Percentiles rank a stretch among this genome's conserved stretches.
phyloP scores from a whole-genome alignment of 805 yeast species.

The Torulaspora quercuum region DNA sequence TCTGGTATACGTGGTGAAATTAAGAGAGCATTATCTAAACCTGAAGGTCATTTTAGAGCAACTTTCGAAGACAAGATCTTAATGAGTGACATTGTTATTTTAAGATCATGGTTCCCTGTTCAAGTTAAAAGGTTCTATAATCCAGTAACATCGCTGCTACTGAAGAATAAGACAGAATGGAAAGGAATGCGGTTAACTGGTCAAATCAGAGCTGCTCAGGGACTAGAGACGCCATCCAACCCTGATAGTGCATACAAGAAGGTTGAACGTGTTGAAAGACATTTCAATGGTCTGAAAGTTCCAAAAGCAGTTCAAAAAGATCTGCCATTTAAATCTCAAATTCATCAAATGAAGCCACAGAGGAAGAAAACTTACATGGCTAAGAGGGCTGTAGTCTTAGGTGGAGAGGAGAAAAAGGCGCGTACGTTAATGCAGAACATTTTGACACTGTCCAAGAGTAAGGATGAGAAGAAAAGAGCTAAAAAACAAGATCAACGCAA shows the following conservation, averaged over 20 bases:
- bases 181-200: slow-evolving; percentile 96
- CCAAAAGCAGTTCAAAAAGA: slow-evolving; percentile 73
- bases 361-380: slow-evolving; percentile 74
- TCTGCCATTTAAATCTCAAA: slow-evolving; percentile 90
- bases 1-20: slow-evolving; percentile 98
- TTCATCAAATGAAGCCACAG: slow-evolving; percentile 83
- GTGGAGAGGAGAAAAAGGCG: slow-evolving; percentile 91
- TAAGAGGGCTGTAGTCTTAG: slow-evolving; percentile 90
- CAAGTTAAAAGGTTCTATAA: slow-evolving; percentile 86
- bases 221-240: slow-evolving; percentile 58
- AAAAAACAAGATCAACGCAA: slow-evolving; percentile 74
- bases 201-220: slow-evolving; percentile 75
- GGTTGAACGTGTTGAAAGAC: slow-evolving; percentile 79
- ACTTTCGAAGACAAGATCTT: slow-evolving; percentile 93
- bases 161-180: slow-evolving; percentile 81
- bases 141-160: slow-evolving; percentile 87
- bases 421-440: slow-evolving; percentile 84
- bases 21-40: slow-evolving; percentile 87
- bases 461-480: slow-evolving; percentile 69
- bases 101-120: slow-evolving; percentile 97
- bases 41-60: slow-evolving; percentile 95
- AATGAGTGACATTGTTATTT: slow-evolving; percentile 81
- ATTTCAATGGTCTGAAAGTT: slow-evolving; percentile 82
- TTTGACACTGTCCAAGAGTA: slow-evolving; percentile 77
- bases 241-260: slow-evolving; percentile 56